Conservation (phyloP, 768 basidiomycete genomes). For the Hydnomerulius pinastri region DNA sequence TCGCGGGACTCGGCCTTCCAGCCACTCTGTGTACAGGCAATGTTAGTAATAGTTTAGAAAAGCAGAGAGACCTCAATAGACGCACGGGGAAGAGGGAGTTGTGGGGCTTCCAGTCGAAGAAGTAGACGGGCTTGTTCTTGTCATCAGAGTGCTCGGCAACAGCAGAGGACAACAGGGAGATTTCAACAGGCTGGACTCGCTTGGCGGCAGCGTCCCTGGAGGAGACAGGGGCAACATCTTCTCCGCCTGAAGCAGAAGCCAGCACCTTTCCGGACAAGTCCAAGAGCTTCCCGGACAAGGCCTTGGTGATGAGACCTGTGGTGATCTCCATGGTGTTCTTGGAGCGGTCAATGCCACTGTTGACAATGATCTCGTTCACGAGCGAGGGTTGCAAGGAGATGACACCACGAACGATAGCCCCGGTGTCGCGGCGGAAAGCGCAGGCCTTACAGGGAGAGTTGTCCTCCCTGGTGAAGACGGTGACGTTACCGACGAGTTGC, state of each 20-base stretch:
- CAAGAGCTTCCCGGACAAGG: conserved; percentile 17
- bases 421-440: conserved; percentile 14
- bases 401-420: conserved; percentile 23
- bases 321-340: conserved; percentile 15
- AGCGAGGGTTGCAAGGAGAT: conserved; percentile 24
- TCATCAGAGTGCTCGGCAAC: conserved; percentile 21
- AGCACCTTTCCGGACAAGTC: conserved; percentile 15
- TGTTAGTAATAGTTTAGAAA: background rate
- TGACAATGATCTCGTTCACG: conserved; percentile 23
- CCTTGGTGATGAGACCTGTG: conserved; percentile 10
- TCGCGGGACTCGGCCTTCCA: background rate
- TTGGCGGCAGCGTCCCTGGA: background rate
- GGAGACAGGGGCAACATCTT: background rate
- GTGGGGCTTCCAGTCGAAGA: conserved; percentile 26
- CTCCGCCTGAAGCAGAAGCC: conserved; percentile 21
- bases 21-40: background rate
- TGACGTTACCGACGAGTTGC: conserved; percentile 19
- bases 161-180: conserved; percentile 22
- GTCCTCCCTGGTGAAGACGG: conserved; percentile 27
- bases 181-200: conserved; percentile 20
- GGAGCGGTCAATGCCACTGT: conserved; percentile 1
- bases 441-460: conserved; percentile 28
- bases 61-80: background rate
- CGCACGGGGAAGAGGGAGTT: conserved; percentile 22
- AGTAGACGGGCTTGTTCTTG: conserved; percentile 15